Percentiles rank a stretch among this genome's conserved stretches.
Evolutionary conservation across 805 yeast genomes (phyloP).

Genomic region (Sugiyamaella qingdaonensis): DNA sequence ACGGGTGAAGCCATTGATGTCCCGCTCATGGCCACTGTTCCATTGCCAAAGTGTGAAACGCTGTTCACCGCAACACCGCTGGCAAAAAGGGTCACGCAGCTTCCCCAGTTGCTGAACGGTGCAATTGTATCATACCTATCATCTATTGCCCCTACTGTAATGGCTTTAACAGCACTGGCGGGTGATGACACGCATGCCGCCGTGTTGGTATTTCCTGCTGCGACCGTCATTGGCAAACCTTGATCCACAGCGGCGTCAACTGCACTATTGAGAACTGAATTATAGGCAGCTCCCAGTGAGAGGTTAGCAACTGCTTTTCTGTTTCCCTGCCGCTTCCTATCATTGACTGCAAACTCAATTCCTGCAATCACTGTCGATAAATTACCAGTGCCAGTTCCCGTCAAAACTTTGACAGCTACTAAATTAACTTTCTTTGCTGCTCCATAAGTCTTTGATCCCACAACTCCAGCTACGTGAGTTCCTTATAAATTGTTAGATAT

Average conservation of each 20-base stretch:
- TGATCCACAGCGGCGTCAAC: slow-evolving; percentile 67
- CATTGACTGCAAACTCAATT: slow-evolving; percentile 34
- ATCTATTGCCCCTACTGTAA: slow-evolving; percentile 88
- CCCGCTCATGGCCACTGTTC: slow-evolving; percentile 24
- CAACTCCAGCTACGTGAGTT: slow-evolving; percentile 90
- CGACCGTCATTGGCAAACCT: slow-evolving; percentile 53
- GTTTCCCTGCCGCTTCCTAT: slow-evolving; percentile 18
- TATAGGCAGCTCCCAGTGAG: slow-evolving; percentile 73
- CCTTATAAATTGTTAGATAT: slow-evolving; percentile 16
- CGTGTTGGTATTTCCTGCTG: slow-evolving; percentile 79
- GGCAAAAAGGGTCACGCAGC: slow-evolving; percentile 79
- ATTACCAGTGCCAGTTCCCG: slow-evolving; percentile 62
- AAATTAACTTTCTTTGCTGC: slow-evolving; percentile 68
- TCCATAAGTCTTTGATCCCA: slow-evolving; percentile 77
- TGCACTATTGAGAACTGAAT: slow-evolving; percentile 66
- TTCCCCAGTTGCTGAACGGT: slow-evolving; percentile 81
- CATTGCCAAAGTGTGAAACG: slow-evolving; percentile 22
- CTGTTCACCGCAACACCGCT: slow-evolving; percentile 63
- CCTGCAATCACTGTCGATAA: slow-evolving; percentile 36
- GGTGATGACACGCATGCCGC: slow-evolving; percentile 83
- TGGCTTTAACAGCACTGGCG: slow-evolving; percentile 67
- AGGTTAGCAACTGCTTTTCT: slow-evolving; percentile 64
- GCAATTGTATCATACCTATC: slow-evolving; percentile 68
- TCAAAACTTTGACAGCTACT: slow-evolving; percentile 72
- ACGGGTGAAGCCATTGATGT: slow-evolving; percentile 32